Percentiles rank a stretch among this genome's conserved stretches.
Evolutionary conservation across 352 stramenopile genomes (phyloP).

Genomic region (Pythium grandisporangium): DNA sequence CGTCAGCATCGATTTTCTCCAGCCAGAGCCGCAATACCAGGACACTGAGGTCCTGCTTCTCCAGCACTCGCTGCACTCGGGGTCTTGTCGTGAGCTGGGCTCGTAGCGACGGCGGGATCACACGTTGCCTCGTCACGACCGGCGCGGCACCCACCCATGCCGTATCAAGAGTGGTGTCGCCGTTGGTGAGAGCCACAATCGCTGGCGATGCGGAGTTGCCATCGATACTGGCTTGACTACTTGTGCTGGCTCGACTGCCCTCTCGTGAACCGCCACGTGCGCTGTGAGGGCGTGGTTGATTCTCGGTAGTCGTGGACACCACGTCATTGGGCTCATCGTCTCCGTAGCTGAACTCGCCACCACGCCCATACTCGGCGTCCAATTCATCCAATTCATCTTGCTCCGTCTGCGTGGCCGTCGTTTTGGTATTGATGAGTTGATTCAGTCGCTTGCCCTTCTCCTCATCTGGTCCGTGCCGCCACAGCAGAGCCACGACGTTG

Average conservation of each 20-base stretch:
- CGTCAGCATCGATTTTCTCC: slow-evolving; percentile 51
- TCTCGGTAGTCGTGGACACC: too few relatives aligned
- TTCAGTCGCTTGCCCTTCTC: slow-evolving; percentile 40
- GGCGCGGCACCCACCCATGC: slow-evolving; percentile 19
- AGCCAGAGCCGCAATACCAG: slow-evolving; percentile 34
- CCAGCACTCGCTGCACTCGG: slow-evolving; percentile 40
- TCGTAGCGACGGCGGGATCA: slow-evolving; percentile 37
- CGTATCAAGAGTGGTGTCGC: too few relatives aligned
- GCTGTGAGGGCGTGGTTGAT: too few relatives aligned
- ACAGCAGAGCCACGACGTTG: slow-evolving; percentile 48
- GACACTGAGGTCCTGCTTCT: slow-evolving; percentile 28
- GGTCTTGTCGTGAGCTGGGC: slow-evolving; percentile 37
- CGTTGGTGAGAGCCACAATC: slow-evolving; percentile 1
- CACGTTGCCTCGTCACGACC: slow-evolving; percentile 26
- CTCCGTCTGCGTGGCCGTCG: slow-evolving; percentile 31
- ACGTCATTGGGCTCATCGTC: neutral
- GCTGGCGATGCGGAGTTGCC: too few relatives aligned
- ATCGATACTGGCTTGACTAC: too few relatives aligned
- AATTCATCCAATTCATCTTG: slow-evolving; percentile 8
- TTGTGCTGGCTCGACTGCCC: neutral
- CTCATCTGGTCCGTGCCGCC: slow-evolving; percentile 48
- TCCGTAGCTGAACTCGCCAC: too few relatives aligned
- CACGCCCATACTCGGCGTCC: slow-evolving; percentile 6
- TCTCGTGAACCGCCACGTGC: neutral
- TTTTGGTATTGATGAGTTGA: slow-evolving; percentile 36